Percentiles rank a stretch among this genome's conserved stretches.
Conservation (phyloP, 176 grass and related monocot species). For the Carex parvula region DNA sequence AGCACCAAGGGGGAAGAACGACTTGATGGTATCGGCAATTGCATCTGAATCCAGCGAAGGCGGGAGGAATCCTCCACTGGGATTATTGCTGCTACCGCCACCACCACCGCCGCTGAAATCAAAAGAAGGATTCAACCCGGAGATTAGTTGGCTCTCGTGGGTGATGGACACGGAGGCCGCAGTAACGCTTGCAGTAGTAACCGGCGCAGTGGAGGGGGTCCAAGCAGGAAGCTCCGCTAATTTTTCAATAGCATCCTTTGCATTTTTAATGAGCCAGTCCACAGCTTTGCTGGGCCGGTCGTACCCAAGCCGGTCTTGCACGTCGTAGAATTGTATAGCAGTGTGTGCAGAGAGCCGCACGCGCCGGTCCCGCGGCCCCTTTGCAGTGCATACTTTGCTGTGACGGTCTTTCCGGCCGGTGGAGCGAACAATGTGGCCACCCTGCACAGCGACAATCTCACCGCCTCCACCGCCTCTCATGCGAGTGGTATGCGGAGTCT, state of each 20-base stretch:
- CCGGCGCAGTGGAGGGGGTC: conserved; percentile 41
- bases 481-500: conserved; percentile 33
- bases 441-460: conserved; percentile 89
- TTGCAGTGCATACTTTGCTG: conserved; percentile 94
- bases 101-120: conserved; percentile 32
- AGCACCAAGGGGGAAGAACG: conserved; percentile 78
- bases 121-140: conserved; percentile 44
- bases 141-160: conserved; percentile 45
- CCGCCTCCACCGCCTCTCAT: conserved; percentile 42
- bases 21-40: conserved; percentile 97
- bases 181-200: conserved; percentile 35
- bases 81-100: conserved; percentile 5
- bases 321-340: conserved; percentile 99
- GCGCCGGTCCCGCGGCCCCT: conserved; percentile 74
- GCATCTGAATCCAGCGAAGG: conserved; percentile 80
- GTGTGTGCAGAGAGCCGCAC: conserved; percentile 87
- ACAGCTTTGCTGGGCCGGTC: conserved; percentile 98
- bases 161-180: conserved; percentile 35
- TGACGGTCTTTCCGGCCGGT: conserved; percentile 93
- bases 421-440: conserved; percentile 90
- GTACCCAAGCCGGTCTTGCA: conserved; percentile 92
- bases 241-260: conserved; percentile 81
- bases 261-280: conserved; percentile 97
- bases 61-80: conserved; percentile 53
- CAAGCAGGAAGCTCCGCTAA: conserved; percentile 73